A percentile compares a stretch with the other conserved stretches of the same genome.
Conservation (phyloP, 306 rosid species). For the Acacia acuminata region DNA sequence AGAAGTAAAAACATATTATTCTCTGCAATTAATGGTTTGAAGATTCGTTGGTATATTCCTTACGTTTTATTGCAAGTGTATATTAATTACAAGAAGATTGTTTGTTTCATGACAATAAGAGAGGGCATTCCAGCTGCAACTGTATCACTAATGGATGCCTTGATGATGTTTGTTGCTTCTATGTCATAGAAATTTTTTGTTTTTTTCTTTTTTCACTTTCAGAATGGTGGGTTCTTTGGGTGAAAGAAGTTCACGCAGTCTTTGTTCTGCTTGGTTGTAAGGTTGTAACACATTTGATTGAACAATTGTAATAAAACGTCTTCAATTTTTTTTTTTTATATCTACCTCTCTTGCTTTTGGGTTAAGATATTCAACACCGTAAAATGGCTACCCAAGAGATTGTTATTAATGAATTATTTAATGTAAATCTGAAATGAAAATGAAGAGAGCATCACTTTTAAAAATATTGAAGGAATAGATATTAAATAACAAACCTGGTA, state of each 20-base stretch:
- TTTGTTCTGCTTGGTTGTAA: neutral
- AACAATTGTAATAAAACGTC: neutral
- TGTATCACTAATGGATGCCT: neutral
- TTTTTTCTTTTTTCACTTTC: conserved; percentile 4
- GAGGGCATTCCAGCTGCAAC: neutral
- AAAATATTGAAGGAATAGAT: too few relatives aligned
- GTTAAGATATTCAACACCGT: neutral
- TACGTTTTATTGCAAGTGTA: neutral
- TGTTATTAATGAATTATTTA: neutral
- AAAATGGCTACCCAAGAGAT: neutral
- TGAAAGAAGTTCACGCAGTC: conserved; percentile 16
- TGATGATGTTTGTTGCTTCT: neutral
- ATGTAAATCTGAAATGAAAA: neutral
- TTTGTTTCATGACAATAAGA: neutral
- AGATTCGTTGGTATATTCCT: neutral
- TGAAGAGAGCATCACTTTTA: neutral
- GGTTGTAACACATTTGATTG: neutral
- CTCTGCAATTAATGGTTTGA: neutral
- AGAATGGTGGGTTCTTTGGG: neutral
- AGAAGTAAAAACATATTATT: neutral
- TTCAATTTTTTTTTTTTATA: neutral
- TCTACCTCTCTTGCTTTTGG: neutral
- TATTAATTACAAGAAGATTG: neutral
- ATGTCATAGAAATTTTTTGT: neutral
- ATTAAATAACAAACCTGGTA: neutral